Base-by-base conservation (phyloP, 306 rosid species). In the Cucumis hystrix region DNA sequence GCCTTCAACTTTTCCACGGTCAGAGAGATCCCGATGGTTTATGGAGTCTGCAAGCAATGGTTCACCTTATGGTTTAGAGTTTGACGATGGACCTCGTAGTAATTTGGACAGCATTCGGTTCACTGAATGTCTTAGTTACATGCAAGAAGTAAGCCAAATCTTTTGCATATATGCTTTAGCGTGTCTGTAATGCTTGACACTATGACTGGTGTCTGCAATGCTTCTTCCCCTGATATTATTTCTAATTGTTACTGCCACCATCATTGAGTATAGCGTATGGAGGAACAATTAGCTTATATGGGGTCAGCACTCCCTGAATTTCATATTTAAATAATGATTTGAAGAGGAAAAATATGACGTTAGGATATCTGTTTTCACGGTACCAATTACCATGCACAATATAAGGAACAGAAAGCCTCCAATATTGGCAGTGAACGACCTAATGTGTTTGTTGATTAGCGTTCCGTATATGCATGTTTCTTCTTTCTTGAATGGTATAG, bases 1-100 rank as follows among this genome's bases (percentile, higher is more conserved):
- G 96, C 98, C 98, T 80, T 92, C 98, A 58, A 94, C 96, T 25
- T 88, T 92, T 81, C 96, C 98, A 33, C 98, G 96, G 80, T 92
- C 98, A 62, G 98, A 94, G 86, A 89, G 91, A 84, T 90, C 97
- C 65, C 87, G 98, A 82, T 80, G 89, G 75, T 85, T 89, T 80
- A 95, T 78, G 61, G 87, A 87, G 76, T 90, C 86, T 72, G 82
- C 91, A 52, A 89, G 85, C 78, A 83, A 66, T 75, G 87, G 75
- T 86, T 94, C 98, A 55, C 45, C 69, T 67, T 71, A 82, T 80
- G 76, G 84, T 81, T 88, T 88, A 77, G 89, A 81, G 74, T 90
- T 87, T 79, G 96, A 94, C 66, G 98, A 92, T 86, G 93, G 96
- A 85, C 98, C 98, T 41, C 91, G 95, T 81, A 94, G 97, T 87